Evolutionary conservation across 257 asterid genomes (phyloP), one percentile per base, ranked within the genome.

Genomic region (Plantago major): DNA sequence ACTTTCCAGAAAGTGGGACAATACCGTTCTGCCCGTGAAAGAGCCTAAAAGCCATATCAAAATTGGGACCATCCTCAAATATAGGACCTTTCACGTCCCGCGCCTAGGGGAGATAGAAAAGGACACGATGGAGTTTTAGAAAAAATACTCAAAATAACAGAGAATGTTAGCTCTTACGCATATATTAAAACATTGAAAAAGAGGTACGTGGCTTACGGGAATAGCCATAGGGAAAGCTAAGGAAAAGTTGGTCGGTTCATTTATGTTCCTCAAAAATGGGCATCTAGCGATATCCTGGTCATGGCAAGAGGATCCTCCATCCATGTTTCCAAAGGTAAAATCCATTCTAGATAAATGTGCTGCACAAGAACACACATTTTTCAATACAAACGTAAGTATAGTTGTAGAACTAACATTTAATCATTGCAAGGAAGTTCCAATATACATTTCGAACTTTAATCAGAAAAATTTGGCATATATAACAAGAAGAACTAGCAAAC

Each of bases 11-110:
- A 62, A 91, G 95, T 5, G 96, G 98, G 56, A 91, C 95, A 13
- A 83, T 94, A 37, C 98, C 96, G 46, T 84, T 81, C 77, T 91
- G 88, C 72, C 98, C 98, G 62, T 91, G 98, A 80, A 91, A 91
- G 72, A 88, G 84, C 72, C 88, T 82, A 73, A 91, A 91, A 30
- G 98, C 92, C 83, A 69, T 76, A 60, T 85, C 94, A 73, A 91
- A 91, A 77, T 91, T 88, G 71, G 92, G 88, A 58, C 92, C 98
- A 79, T 91, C 98, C 86, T 88, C 96, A 67, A 88, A 91, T 65
- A 91, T 88, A 38, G 98, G 98, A 58, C 98, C 95, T 73, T 81
- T 88, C 53, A 72, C 83, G 54, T 81, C 92, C 45, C 59, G 69
- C 11, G 17, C 77, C 98, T 88, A 63, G 65, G 42, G 62, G 46